Evolutionary conservation across 305 asterid species (phyloP).

Genomic region (Coffea humblotiana): DNA sequence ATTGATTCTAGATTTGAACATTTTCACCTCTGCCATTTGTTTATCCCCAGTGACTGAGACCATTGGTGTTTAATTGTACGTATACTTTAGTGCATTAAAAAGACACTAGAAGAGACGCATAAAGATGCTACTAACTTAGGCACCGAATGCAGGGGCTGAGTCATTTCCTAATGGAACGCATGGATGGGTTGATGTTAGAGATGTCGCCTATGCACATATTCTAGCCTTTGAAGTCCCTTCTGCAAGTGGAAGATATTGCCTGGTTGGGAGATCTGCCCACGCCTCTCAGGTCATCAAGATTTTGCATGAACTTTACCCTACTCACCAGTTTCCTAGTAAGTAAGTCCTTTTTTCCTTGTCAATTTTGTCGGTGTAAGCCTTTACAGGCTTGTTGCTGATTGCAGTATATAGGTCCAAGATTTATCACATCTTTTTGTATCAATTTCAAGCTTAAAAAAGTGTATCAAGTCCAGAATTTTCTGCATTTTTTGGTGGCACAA

Average conservation of each 20-base stretch:
- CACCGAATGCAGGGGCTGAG: constrained; percentile 16
- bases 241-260: constrained; percentile 14
- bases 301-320: constrained; percentile 34
- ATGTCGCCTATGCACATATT: constrained; percentile 45
- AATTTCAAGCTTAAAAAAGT: no score
- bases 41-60: no score
- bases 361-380: not conserved
- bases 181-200: constrained; percentile 47
- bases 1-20: no score
- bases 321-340: constrained; percentile 25
- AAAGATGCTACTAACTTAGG: not conserved
- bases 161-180: constrained; percentile 1
- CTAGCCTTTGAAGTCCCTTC: constrained; percentile 40
- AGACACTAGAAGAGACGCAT: not conserved
- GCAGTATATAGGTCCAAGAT: no score
- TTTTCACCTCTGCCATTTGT: no score
- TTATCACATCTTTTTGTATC: no score
- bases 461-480: no score
- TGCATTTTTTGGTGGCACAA: no score
- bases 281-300: no score
- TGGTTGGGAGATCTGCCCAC: no score
- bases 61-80: no score
- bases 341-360: constrained; percentile 20
- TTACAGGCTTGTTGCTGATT: not conserved
- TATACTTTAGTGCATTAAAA: no score